Base-by-base conservation (phyloP, 345 rosid genomes). In the Salix caprea region DNA sequence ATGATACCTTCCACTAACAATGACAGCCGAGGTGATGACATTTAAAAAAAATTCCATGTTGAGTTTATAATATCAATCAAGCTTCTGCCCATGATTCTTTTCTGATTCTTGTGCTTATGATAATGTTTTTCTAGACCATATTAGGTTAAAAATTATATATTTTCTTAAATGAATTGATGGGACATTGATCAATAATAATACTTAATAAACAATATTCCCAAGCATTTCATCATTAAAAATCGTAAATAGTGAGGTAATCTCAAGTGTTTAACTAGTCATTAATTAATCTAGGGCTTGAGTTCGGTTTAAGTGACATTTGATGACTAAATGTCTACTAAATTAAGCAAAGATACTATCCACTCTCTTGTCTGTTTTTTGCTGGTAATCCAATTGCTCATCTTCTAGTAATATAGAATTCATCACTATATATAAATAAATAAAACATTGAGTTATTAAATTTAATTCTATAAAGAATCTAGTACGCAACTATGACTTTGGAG, bases 1-100 rank as follows among this genome's bases (percentile, higher is more conserved):
- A 70, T 73, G 65, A 76, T 78, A 44, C 24, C 67, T 24, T 74
- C 82, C 83, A 79, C 84, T 69, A 75, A 30, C 39, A 52, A 75
- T 44, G 54, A 68, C 60, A 71, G 78, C 13, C 7, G 50, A 68
- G 79, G 50, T 65, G 40, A 75, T 28, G 74, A 82, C 32, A 60
- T 65, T 71, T 36, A 34, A 13, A 34, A 69, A 44, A 2, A 7
- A 54, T 42, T 67, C 60, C 46, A 3, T 42, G 13, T 40, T 10
- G 13, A 40, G 40, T 2, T 21, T 14, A 32, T 67, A 26, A 71
- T 66, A 15, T 19, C 44, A 39, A 21, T 65, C 16, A 44, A 32
- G 12, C 66, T 7, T 26, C 64, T 60, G 1, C 12, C 12, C 36
- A 30, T 39, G 16, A 72, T 71, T 32, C 34, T 32, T 32, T 32